Evolutionary conservation across 75 land plant species (phyloP).

Genomic region (Cryptomeria japonica): DNA sequence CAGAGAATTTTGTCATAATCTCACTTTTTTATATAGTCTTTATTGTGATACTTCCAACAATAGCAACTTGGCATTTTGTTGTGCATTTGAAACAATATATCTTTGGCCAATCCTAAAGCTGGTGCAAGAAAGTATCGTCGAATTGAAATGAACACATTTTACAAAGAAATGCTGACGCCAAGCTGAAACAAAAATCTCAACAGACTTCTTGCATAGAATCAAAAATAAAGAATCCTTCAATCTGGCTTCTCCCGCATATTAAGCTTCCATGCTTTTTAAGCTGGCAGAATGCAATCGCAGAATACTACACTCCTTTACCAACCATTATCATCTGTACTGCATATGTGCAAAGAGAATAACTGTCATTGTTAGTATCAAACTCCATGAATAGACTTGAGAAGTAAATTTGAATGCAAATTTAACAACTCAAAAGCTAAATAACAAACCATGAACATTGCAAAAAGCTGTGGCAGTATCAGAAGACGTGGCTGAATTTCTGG

Average conservation of each 20-base stretch:
- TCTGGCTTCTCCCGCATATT: not conserved
- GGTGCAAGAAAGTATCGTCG: not conserved
- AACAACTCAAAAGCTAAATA: not conserved
- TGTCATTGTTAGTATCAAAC: not conserved
- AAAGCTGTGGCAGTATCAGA: not conserved
- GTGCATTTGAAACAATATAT: not conserved
- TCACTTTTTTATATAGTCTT: not conserved
- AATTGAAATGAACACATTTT: not conserved
- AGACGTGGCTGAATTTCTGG: conserved; percentile 1
- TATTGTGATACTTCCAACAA: not conserved
- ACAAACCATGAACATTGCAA: not conserved
- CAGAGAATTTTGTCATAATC: not conserved
- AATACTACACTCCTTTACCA: not conserved
- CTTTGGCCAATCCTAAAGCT: not conserved
- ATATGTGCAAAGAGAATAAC: not conserved
- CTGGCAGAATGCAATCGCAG: not conserved
- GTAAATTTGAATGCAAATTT: not conserved
- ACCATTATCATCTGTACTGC: not conserved
- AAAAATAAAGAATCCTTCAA: not conserved
- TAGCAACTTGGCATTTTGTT: not conserved
- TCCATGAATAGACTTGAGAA: conserved; percentile 7
- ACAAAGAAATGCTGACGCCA: not conserved
- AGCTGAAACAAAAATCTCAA: not conserved
- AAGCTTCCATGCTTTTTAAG: not conserved
- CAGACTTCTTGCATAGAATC: not conserved